Percentiles rank a stretch among this genome's conserved stretches.
These are phyloP conservation scores for Lactarius vividus DNA, from an alignment of 768 basidiomycete genomes.

Conservation along the genomic window DNA sequence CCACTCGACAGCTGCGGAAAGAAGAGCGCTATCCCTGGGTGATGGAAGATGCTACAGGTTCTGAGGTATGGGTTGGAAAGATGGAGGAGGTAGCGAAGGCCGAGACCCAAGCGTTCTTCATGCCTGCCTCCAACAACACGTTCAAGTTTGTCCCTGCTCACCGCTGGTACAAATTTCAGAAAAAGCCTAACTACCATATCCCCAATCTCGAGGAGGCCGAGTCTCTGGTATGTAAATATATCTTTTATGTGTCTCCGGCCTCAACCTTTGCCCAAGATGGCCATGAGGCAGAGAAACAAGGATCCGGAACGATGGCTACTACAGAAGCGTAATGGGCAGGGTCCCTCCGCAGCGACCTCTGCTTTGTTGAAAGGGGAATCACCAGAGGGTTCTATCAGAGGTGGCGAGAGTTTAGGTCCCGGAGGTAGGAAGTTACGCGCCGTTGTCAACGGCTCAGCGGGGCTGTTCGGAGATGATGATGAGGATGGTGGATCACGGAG, in stretches of 20 bases:
- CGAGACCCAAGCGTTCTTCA: slow-evolving; percentile 77
- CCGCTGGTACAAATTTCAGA: slow-evolving; percentile 92
- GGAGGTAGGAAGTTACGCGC: slow-evolving; percentile 64
- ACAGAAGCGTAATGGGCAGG: slow-evolving; percentile 57
- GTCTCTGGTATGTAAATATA: slow-evolving; percentile 53
- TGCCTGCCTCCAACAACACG: slow-evolving; percentile 74
- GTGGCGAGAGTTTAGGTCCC: slow-evolving; percentile 60
- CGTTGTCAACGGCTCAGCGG: slow-evolving; percentile 63
- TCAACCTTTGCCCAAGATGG: slow-evolving; percentile 39
- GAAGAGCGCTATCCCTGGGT: slow-evolving; percentile 94
- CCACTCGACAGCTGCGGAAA: slow-evolving; percentile 68
- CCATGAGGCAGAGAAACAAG: slow-evolving; percentile 65
- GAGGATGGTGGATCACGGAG: slow-evolving; percentile 48
- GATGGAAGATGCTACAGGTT: slow-evolving; percentile 71
- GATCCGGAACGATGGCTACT: slow-evolving; percentile 72
- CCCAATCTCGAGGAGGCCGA: slow-evolving; percentile 66
- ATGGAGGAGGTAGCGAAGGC: slow-evolving; percentile 74
- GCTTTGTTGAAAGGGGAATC: slow-evolving; percentile 68
- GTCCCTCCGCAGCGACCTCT: slow-evolving; percentile 57
- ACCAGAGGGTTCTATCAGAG: slow-evolving; percentile 47
- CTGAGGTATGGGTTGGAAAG: slow-evolving; percentile 77
- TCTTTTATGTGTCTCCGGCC: slow-evolving; percentile 27
- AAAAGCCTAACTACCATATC: slow-evolving; percentile 71
- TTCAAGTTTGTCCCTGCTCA: slow-evolving; percentile 88
- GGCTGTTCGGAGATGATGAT: slow-evolving; percentile 63